Evolutionary conservation across 179 eudicot genomes (phyloP).

Genomic region (Actinidia chinensis): DNA sequence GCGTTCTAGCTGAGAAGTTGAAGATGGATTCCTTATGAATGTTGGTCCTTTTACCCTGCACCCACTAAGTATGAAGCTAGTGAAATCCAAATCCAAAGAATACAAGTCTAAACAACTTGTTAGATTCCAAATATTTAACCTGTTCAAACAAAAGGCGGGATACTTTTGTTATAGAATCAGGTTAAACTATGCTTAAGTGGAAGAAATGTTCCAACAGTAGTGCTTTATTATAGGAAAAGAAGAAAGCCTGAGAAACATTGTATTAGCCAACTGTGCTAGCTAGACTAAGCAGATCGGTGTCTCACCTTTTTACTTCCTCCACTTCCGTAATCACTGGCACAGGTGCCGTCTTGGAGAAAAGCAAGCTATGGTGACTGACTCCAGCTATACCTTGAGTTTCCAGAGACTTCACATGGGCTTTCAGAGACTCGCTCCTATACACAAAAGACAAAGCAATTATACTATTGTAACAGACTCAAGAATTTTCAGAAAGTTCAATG

Average conservation of each 20-base stretch:
- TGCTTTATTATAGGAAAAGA: neutral
- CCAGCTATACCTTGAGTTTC: constrained; percentile 89
- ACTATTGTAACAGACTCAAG: neutral
- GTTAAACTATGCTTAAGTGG: neutral
- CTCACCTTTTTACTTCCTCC: constrained; percentile 58
- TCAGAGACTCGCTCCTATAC: constrained; percentile 65
- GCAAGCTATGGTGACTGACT: constrained; percentile 92
- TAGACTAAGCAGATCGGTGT: neutral
- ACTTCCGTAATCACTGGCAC: constrained; percentile 43
- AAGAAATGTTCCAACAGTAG: neutral
- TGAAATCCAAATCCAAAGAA: constrained; percentile 7
- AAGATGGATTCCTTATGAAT: constrained; percentile 34
- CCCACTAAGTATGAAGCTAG: constrained; percentile 21
- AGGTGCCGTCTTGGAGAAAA: constrained; percentile 87
- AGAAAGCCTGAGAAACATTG: neutral
- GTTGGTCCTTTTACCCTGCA: constrained; percentile 42
- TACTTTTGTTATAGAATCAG: too few species aligned
- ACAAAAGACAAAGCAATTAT: neutral
- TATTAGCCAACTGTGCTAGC: neutral
- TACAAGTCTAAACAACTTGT: neutral
- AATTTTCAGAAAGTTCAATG: neutral
- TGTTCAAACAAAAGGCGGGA: neutral
- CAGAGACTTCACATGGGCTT: constrained; percentile 66
- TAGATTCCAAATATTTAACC: too few species aligned
- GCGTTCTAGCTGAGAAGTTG: constrained; percentile 45